Evolutionary conservation across 2,329 filamentous ascomycete genomes (phyloP).

Genomic region (Fusarium sterilihyphosum): DNA sequence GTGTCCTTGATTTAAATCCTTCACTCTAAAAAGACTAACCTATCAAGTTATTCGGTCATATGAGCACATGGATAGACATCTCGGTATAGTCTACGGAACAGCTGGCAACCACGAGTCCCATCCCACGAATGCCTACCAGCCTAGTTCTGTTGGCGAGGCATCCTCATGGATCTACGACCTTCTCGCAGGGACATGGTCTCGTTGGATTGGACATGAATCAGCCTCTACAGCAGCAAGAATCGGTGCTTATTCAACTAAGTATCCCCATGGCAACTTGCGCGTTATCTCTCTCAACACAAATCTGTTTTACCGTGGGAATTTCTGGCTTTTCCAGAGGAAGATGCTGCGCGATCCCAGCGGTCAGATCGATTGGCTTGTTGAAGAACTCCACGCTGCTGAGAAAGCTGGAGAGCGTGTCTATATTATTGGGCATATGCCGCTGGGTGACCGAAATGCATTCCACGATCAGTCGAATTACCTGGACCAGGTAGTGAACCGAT

Average conservation of each 20-base stretch:
- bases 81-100: slow-evolving; percentile 61
- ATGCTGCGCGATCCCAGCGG: slow-evolving; percentile 62
- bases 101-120: slow-evolving; percentile 67
- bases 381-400: slow-evolving; percentile 64
- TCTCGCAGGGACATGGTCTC: slow-evolving; percentile 57
- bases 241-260: slow-evolving; percentile 61
- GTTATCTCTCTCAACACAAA: slow-evolving; percentile 70
- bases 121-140: slow-evolving; percentile 62
- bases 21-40: not conserved
- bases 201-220: slow-evolving; percentile 55
- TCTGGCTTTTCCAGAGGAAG: slow-evolving; percentile 61
- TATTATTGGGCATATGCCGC: slow-evolving; percentile 67
- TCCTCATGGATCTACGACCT: slow-evolving; percentile 64
- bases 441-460: slow-evolving; percentile 61
- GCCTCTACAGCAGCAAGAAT: slow-evolving; percentile 49
- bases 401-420: slow-evolving; percentile 62
- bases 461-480: slow-evolving; percentile 63
- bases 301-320: slow-evolving; percentile 68
- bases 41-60: slow-evolving; percentile 57
- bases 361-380: slow-evolving; percentile 64
- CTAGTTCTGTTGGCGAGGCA: slow-evolving; percentile 50
- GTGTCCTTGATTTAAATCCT: not conserved
- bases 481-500: slow-evolving; percentile 64
- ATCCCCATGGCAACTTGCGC: slow-evolving; percentile 58
- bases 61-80: slow-evolving; percentile 53